Conservation (phyloP, 2,329 filamentous ascomycete genomes). For the Lachnellula suecica region DNA sequence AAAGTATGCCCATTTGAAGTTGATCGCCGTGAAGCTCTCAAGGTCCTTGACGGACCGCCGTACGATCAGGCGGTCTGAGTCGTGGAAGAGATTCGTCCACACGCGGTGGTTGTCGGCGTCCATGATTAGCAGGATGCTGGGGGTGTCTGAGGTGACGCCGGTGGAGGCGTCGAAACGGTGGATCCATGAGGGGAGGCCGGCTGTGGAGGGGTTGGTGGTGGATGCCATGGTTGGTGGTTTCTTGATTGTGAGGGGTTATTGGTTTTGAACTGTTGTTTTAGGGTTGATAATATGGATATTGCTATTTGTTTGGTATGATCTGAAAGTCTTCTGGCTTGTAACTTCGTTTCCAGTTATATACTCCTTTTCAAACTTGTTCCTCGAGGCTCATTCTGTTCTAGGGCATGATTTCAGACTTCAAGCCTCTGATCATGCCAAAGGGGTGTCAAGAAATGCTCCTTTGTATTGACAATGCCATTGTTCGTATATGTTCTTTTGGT, state of each 20-base stretch:
- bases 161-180: not conserved
- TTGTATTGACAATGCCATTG: not conserved
- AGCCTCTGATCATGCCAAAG: no score
- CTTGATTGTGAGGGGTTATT: no score
- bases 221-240: not conserved
- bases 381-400: no score
- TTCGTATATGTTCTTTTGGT: not conserved
- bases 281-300: not conserved
- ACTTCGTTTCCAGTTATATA: no score
- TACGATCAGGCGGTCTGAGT: not conserved
- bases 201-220: not conserved
- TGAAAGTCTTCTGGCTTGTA: no score
- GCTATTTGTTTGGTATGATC: not conserved
- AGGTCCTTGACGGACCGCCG: not conserved
- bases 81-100: not conserved
- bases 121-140: not conserved
- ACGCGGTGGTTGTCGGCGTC: not conserved
- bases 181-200: not conserved
- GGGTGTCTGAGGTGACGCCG: not conserved
- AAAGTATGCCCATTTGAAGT: not conserved
- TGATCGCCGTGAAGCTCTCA: not conserved
- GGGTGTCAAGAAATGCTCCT: not conserved
- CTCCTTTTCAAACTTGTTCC: no score
- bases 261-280: not conserved
- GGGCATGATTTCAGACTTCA: no score